Percentiles rank a stretch among this genome's conserved stretches.
phyloP scores from a whole-genome alignment of 2,329 filamentous ascomycete genomes.

The Lachnellula hyalina region DNA sequence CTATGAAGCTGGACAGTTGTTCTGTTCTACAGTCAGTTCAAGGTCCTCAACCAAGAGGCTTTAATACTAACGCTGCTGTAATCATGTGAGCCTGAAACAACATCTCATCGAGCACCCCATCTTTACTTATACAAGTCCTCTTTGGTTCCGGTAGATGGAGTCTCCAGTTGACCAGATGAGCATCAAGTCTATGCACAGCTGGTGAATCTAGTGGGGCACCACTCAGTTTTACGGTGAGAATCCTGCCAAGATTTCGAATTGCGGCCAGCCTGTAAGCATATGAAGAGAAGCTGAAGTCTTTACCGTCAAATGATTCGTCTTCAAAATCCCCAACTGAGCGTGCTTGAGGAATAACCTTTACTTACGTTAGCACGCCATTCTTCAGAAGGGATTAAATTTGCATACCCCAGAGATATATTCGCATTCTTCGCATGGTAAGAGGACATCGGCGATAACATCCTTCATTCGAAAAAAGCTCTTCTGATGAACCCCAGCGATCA shows the following conservation, averaged over 20 bases:
- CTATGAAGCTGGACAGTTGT: constrained; percentile 72
- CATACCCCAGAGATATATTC: constrained; percentile 17
- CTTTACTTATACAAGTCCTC: constrained; percentile 59
- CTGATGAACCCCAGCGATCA: constrained; percentile 73
- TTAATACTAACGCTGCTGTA: constrained; percentile 36
- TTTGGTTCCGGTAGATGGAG: constrained; percentile 71
- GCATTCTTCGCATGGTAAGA: constrained; percentile 72
- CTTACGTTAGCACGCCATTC: constrained; percentile 29
- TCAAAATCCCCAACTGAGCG: constrained; percentile 72
- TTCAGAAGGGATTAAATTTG: background rate
- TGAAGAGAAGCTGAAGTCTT: constrained; percentile 69
- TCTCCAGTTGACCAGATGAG: constrained; percentile 64
- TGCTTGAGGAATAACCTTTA: constrained; percentile 52
- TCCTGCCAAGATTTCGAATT: constrained; percentile 68
- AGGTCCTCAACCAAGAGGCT: background rate
- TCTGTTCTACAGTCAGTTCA: constrained; percentile 26
- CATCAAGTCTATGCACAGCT: constrained; percentile 51
- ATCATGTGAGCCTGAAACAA: constrained; percentile 89
- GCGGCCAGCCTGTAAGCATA: constrained; percentile 81
- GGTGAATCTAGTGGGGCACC: constrained; percentile 45
- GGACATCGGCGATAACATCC: constrained; percentile 60
- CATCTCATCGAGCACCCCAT: constrained; percentile 75
- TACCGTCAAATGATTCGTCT: constrained; percentile 55
- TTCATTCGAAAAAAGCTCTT: constrained; percentile 63
- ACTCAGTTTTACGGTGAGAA: constrained; percentile 51